Evolutionary conservation across 1,139 yeast genomes (phyloP).

Genomic region (Zhuliangozyma parablackwelliae): DNA sequence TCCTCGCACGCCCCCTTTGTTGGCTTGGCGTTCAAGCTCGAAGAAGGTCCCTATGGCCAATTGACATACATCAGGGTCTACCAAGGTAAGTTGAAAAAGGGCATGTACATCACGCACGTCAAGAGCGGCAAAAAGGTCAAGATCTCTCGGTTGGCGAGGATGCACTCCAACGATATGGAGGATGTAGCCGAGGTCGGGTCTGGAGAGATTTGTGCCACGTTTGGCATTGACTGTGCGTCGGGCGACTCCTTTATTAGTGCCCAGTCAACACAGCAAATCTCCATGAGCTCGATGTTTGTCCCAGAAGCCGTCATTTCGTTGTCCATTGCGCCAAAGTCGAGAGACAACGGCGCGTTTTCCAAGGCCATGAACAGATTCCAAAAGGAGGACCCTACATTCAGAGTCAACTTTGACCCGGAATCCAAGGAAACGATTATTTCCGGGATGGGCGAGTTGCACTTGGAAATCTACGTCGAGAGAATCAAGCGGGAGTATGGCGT

Average conservation of each 20-base stretch:
- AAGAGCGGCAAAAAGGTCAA: conserved; percentile 92
- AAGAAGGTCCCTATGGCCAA: conserved; percentile 98
- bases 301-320: conserved; percentile 97
- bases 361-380: conserved; percentile 97
- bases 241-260: conserved; percentile 88
- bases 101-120: conserved; percentile 81
- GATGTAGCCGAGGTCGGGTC: conserved; percentile 94
- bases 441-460: conserved; percentile 98
- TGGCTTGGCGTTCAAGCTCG: conserved; percentile 94
- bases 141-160: conserved; percentile 92
- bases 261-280: conserved; percentile 69
- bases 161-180: conserved; percentile 99
- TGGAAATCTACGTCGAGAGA: conserved; percentile 96
- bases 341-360: conserved; percentile 81
- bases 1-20: conserved; percentile 78
- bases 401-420: conserved; percentile 86
- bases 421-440: conserved; percentile 94
- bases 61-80: conserved; percentile 93
- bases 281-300: conserved; percentile 97
- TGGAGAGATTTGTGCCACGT: conserved; percentile 98
- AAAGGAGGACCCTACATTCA: conserved; percentile 97
- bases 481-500: conserved; percentile 96
- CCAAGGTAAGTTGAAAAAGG: conserved; percentile 92
- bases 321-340: conserved; percentile 82
- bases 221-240: conserved; percentile 98